Evolutionary conservation across 345 rosid genomes (phyloP).

Genomic region (Melastoma malabathricum): DNA sequence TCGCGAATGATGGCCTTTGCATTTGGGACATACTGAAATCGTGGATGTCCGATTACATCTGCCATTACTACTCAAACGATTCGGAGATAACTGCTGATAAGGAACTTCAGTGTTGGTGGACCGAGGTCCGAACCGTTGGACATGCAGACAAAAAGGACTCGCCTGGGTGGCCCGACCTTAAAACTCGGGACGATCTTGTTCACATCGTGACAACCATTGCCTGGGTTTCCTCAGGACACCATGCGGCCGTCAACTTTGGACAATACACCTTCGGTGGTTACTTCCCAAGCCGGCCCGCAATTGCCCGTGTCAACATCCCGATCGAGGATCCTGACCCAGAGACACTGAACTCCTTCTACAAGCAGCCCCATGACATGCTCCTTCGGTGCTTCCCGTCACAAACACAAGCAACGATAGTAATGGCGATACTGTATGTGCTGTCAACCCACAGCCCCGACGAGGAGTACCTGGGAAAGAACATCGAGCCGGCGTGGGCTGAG

Average conservation of each 20-base stretch:
- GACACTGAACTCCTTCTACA: slow-evolving; percentile 18
- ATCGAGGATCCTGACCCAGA: slow-evolving; percentile 21
- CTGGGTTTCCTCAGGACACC: slow-evolving; percentile 40
- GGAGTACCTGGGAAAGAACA: slow-evolving; percentile 32
- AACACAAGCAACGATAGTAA: slow-evolving; percentile 29
- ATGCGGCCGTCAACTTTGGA: slow-evolving; percentile 43
- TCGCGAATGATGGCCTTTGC: slow-evolving; percentile 40
- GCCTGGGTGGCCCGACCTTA: slow-evolving; percentile 37
- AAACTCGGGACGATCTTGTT: slow-evolving; percentile 18
- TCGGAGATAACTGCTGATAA: slow-evolving; percentile 15
- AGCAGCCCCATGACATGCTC: slow-evolving; percentile 22
- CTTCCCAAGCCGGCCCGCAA: slow-evolving; percentile 39
- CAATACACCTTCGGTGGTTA: slow-evolving; percentile 36
- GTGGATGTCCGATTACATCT: slow-evolving; percentile 37
- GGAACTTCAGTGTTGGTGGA: slow-evolving; percentile 57
- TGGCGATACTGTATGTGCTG: slow-evolving; percentile 30
- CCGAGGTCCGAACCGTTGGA: slow-evolving; percentile 31
- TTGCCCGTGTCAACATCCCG: slow-evolving; percentile 31
- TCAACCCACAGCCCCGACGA: slow-evolving; percentile 44
- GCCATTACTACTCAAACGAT: slow-evolving; percentile 29
- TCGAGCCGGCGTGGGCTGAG: slow-evolving; percentile 20
- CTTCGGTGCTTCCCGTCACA: slow-evolving; percentile 27
- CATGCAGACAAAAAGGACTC: slow-evolving; percentile 40
- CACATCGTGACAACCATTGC: slow-evolving; percentile 24
- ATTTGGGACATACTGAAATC: slow-evolving; percentile 30